Evolutionary conservation across 2,329 filamentous ascomycete genomes (phyloP).

Genomic region (Diaporthe aspalathi): DNA sequence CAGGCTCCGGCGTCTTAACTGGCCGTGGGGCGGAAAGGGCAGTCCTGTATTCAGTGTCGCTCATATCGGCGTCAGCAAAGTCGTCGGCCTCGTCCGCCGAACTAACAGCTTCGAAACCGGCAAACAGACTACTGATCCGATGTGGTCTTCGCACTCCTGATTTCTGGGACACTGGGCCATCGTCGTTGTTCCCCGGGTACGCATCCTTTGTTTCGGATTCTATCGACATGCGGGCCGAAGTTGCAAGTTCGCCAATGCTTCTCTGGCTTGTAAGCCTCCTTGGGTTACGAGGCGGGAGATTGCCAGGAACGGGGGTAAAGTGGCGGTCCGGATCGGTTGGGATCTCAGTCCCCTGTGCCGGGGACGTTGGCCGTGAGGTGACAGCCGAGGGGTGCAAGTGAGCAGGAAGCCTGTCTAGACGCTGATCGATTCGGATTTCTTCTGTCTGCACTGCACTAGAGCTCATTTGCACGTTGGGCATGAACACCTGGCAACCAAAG

Average conservation of each 20-base stretch:
- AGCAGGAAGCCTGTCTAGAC: conserved; percentile 78
- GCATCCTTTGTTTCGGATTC: conserved; percentile 66
- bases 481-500: conserved; percentile 81
- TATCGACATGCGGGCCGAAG: conserved; percentile 57
- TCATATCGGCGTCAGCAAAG: conserved; percentile 69
- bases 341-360: conserved; percentile 48
- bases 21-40: conserved; percentile 73
- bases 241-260: conserved; percentile 61
- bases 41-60: conserved; percentile 75
- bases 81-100: conserved; percentile 73
- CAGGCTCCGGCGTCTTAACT: conserved; percentile 35
- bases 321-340: conserved; percentile 50
- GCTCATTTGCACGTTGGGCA: conserved; percentile 62
- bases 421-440: conserved; percentile 85
- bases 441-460: conserved; percentile 82
- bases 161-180: conserved; percentile 75
- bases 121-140: conserved; percentile 86
- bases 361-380: conserved; percentile 69
- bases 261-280: conserved; percentile 62
- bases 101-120: conserved; percentile 80
- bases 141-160: conserved; percentile 75
- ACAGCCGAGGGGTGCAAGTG: conserved; percentile 85
- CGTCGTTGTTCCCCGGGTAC: conserved; percentile 84
- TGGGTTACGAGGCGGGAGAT: conserved; percentile 70
- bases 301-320: conserved; percentile 65